Evolutionary conservation across 2,329 filamentous ascomycete species (phyloP), one percentile per base, ranked within the genome.

Genomic region (Exophiala mesophila): DNA sequence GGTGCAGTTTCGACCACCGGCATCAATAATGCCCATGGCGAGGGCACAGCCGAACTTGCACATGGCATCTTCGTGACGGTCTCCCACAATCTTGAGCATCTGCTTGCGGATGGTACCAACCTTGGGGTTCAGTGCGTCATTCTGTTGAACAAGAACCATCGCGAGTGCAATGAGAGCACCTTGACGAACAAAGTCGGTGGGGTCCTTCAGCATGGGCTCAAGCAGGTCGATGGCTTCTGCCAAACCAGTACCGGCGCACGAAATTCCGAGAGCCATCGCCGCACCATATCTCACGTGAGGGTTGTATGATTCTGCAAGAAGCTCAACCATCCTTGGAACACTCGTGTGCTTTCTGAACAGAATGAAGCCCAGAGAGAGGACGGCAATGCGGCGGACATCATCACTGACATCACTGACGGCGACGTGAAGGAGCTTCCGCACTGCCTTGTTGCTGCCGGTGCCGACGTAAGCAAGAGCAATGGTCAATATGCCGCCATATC

Each of bases 131-230:
- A 96, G 94, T 19, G 84, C 83, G 67, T 98, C 92, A 59, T 97
- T 98, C 64, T 97, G 92, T 69, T 98, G 92, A n/a, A 96, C 86
- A 76, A 98, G 83, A 57, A 98, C 95, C 92, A 98, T 98, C 47
- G 92, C 80, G 44, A 97, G 75, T 2, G 92, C 80, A 57, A 98
- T 97, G 51, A 97, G 73, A 29, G 92, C 90, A 61, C 94, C 92
- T 67, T 98, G 92, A 55, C 94, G 83, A 39, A 98, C 92, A 63
- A 98, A 98, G 69, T 98, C 92, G 45, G 89, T 94, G 5, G 92
- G 94, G 57, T 98, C 92, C 73, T 97, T 98, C 73, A 96, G 89
- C 92, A 98, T 98, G 13, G 92, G 92, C 71, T 98, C 92, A 3
- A 98, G 76, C 13, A 98, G 76, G 59, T 98, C 92, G 49, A 97